phyloP scores from a whole-genome alignment of 2,329 filamentous ascomycete species.

The Neofusicoccum kwambonambiense region DNA sequence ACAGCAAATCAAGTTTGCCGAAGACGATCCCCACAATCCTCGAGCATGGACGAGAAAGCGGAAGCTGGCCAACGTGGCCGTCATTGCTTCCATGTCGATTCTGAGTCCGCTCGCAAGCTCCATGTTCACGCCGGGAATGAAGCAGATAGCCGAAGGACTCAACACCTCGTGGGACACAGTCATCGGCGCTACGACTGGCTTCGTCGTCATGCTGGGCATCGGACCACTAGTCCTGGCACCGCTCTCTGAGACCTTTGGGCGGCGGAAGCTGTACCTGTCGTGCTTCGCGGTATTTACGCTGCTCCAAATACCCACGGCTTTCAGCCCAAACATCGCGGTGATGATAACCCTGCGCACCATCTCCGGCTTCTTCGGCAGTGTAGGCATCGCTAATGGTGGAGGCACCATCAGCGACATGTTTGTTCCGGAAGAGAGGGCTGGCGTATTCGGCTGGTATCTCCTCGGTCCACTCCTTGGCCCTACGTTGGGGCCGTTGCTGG shows the following conservation, averaged over 20 bases:
- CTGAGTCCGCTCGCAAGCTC: slow-evolving; percentile 48
- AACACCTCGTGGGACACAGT: slow-evolving; percentile 42
- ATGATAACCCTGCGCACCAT: slow-evolving; percentile 47
- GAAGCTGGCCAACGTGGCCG: slow-evolving; percentile 50
- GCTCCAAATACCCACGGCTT: slow-evolving; percentile 48
- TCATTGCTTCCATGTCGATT: slow-evolving; percentile 53
- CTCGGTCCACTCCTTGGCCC: slow-evolving; percentile 45
- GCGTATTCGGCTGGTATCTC: slow-evolving; percentile 48
- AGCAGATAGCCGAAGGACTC: slow-evolving; percentile 49
- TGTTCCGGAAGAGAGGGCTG: slow-evolving; percentile 44
- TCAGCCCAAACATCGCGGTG: slow-evolving; percentile 47
- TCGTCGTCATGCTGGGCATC: slow-evolving; percentile 50
- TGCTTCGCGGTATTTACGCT: slow-evolving; percentile 48
- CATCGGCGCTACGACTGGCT: slow-evolving; percentile 52
- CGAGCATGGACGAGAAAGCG: slow-evolving; percentile 44
- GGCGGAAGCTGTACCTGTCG: slow-evolving; percentile 44
- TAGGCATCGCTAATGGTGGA: slow-evolving; percentile 52
- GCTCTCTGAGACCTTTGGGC: slow-evolving; percentile 48
- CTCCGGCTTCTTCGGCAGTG: slow-evolving; percentile 51
- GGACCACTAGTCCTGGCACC: slow-evolving; percentile 49
- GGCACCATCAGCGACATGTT: slow-evolving; percentile 56
- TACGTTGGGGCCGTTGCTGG: slow-evolving; percentile 44
- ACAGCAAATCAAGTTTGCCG: slow-evolving; percentile 34
- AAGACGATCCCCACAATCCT: slow-evolving; percentile 45
- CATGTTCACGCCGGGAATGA: slow-evolving; percentile 54